Evolutionary conservation across 1,139 yeast genomes (phyloP).

Genomic region (Groenewaldozyma sp.): DNA sequence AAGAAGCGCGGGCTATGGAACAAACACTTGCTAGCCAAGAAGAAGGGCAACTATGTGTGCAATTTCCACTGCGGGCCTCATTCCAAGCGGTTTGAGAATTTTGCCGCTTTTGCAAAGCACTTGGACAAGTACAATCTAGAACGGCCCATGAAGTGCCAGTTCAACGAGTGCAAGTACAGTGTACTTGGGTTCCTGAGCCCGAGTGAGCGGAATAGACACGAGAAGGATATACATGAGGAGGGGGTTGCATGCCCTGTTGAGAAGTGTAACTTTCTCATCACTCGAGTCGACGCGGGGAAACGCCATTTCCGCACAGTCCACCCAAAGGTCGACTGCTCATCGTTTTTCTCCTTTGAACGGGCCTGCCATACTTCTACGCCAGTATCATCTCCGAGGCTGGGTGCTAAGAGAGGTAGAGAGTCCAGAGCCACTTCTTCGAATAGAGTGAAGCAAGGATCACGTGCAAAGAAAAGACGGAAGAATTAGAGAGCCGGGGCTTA

Average conservation of each 20-base stretch:
- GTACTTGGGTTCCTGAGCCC: slow-evolving; percentile 49
- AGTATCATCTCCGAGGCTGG: too few relatives aligned
- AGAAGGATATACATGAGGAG: neutral
- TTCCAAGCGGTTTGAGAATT: slow-evolving; percentile 32
- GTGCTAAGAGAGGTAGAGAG: too few relatives aligned
- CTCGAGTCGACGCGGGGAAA: neutral
- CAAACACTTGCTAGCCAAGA: neutral
- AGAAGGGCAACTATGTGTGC: slow-evolving; percentile 1
- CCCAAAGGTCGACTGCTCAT: too few relatives aligned
- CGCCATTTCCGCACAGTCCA: neutral
- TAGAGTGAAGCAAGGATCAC: too few relatives aligned
- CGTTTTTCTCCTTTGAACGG: too few relatives aligned
- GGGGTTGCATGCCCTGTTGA: neutral
- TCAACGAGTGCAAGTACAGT: slow-evolving; percentile 49
- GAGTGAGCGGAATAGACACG: slow-evolving; percentile 52
- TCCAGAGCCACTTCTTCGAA: too few relatives aligned
- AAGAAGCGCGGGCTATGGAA: neutral
- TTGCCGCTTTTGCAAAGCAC: slow-evolving; percentile 38
- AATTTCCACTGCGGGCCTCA: slow-evolving; percentile 45
- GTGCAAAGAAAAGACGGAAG: too few relatives aligned
- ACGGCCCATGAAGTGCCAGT: slow-evolving; percentile 44
- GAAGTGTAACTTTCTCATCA: neutral
- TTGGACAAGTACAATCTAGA: slow-evolving; percentile 36
- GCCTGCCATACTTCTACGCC: too few relatives aligned
- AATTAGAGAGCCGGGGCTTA: too few relatives aligned